These are phyloP conservation scores for Plasmodium knowlesi DNA, from an alignment of 169 alveolate genomes.

Conservation along the genomic window DNA sequence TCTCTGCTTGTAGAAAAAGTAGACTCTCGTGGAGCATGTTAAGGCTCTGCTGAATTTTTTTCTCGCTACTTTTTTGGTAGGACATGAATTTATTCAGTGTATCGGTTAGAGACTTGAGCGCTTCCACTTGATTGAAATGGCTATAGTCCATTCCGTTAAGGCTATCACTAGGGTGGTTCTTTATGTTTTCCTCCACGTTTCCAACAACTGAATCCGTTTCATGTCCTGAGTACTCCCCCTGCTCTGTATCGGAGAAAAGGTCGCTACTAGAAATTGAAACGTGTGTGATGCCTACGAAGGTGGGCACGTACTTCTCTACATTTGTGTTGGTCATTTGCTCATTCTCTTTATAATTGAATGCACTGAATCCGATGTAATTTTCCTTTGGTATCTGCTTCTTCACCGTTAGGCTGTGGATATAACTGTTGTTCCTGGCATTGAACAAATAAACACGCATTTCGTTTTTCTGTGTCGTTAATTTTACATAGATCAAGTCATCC, in stretches of 20 bases:
- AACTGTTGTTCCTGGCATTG: not conserved
- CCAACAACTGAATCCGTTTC: not conserved
- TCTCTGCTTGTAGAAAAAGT: not conserved
- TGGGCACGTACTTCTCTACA: slow-evolving; percentile 20
- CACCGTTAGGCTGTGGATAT: slow-evolving; percentile 26
- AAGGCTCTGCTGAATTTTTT: slow-evolving; percentile 13
- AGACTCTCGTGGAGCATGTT: slow-evolving; percentile 10
- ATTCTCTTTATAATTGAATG: slow-evolving; percentile 58
- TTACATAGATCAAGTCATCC: slow-evolving; percentile 9
- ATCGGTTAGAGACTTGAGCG: not conserved
- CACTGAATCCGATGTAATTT: slow-evolving; percentile 53
- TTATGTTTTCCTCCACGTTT: not conserved
- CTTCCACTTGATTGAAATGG: not conserved
- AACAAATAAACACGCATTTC: slow-evolving; percentile 18
- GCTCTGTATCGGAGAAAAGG: not conserved
- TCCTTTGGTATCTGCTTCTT: slow-evolving; percentile 30
- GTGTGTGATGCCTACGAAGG: slow-evolving; percentile 57
- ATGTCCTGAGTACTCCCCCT: not conserved
- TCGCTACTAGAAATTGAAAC: not conserved
- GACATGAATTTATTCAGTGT: slow-evolving; percentile 27
- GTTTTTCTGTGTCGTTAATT: not conserved
- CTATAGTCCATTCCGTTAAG: not conserved
- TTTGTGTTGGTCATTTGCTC: not conserved
- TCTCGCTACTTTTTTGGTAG: slow-evolving; percentile 24
- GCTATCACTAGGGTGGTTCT: not conserved